Conservation (phyloP, 345 rosid species). For the Lumnitzera littorea region DNA sequence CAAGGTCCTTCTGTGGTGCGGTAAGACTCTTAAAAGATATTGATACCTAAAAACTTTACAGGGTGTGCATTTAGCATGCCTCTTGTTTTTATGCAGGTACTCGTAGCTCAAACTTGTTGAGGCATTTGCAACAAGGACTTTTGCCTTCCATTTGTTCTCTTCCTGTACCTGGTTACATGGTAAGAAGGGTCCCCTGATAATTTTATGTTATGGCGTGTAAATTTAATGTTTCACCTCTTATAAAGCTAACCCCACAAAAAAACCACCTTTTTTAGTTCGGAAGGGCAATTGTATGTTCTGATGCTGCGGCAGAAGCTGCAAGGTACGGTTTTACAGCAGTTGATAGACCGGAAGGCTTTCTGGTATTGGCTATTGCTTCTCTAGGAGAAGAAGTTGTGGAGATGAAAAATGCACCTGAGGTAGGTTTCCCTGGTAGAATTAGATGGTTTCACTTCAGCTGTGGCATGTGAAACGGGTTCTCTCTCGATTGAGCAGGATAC, state of each 20-base stretch:
- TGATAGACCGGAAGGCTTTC: constrained; percentile 74
- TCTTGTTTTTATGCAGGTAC: constrained; percentile 25
- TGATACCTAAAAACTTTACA: not conserved
- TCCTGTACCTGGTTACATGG: constrained; percentile 79
- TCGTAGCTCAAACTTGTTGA: constrained; percentile 47
- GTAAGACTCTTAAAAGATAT: constrained; percentile 20
- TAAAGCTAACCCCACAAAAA: not conserved
- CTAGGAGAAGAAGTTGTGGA: constrained; percentile 45
- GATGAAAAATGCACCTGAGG: constrained; percentile 47
- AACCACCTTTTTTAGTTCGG: constrained; percentile 41
- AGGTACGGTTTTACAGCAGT: constrained; percentile 65
- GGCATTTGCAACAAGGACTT: constrained; percentile 71
- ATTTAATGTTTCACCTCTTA: no score
- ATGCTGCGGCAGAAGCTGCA: constrained; percentile 84
- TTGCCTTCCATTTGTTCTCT: constrained; percentile 64
- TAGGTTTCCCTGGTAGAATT: not conserved
- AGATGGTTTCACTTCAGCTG: not conserved
- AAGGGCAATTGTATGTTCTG: constrained; percentile 71
- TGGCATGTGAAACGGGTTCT: not conserved
- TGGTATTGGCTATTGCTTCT: constrained; percentile 54
- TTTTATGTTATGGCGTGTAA: no score
- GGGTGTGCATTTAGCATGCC: not conserved
- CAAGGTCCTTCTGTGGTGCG: constrained; percentile 78
- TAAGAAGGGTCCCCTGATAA: not conserved
- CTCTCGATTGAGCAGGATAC: constrained; percentile 31